These are phyloP conservation scores for Ophiosphaerella korrae DNA, from an alignment of 2,329 filamentous ascomycete genomes.

Conservation along the genomic window DNA sequence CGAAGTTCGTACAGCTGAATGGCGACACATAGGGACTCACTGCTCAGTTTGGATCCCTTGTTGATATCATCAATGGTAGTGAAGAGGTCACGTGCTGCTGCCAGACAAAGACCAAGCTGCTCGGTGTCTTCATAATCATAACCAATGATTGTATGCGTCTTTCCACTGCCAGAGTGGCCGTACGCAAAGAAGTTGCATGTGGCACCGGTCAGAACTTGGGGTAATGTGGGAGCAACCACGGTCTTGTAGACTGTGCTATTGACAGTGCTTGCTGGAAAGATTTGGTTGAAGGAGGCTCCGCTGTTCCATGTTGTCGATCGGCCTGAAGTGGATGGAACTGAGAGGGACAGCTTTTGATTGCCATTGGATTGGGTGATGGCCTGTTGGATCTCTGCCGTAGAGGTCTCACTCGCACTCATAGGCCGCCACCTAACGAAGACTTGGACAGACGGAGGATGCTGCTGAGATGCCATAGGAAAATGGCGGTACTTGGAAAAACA, in stretches of 20 bases:
- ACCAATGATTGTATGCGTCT: conserved; percentile 52
- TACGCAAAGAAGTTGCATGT: conserved; percentile 53
- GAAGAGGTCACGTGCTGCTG: conserved; percentile 42
- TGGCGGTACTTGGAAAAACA: not conserved
- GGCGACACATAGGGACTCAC: conserved; percentile 39
- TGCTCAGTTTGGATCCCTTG: not conserved
- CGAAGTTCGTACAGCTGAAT: conserved; percentile 52
- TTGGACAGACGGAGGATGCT: not conserved
- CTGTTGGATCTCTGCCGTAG: not conserved
- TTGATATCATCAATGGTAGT: conserved; percentile 23
- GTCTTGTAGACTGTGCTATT: conserved; percentile 28
- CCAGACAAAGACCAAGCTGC: conserved; percentile 47
- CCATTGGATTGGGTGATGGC: not conserved
- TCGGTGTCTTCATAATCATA: conserved; percentile 46
- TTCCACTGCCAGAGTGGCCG: conserved; percentile 51
- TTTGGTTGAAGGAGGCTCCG: conserved; percentile 4
- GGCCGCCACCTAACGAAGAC: conserved; percentile 14
- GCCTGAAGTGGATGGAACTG: not conserved
- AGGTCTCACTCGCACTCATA: conserved; percentile 1
- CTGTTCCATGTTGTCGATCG: conserved; percentile 12
- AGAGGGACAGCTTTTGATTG: conserved; percentile 3
- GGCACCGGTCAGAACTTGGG: conserved; percentile 41
- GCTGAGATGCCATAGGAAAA: not conserved
- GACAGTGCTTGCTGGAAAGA: conserved; percentile 4
- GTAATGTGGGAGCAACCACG: conserved; percentile 43